phyloP scores from a whole-genome alignment of 805 yeast species.

The Starmerella potacharoeniae region DNA sequence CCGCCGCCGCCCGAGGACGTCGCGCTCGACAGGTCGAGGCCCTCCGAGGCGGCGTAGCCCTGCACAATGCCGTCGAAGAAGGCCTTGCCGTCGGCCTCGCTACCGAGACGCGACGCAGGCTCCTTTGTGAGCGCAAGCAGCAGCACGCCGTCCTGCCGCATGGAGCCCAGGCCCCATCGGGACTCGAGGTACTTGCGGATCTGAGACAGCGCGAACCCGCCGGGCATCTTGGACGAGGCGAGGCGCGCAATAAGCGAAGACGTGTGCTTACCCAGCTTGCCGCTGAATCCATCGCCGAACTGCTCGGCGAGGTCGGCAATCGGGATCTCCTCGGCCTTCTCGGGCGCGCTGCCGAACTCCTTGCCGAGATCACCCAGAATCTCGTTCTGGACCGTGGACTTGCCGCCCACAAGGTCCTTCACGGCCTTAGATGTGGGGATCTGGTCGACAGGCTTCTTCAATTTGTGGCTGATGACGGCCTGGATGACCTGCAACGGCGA shows the following conservation, averaged over 20 bases:
- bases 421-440: slow-evolving; percentile 85
- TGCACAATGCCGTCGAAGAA: slow-evolving; percentile 73
- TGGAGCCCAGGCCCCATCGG: slow-evolving; percentile 84
- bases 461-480: slow-evolving; percentile 86
- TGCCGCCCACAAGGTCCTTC: slow-evolving; percentile 96
- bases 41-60: slow-evolving; percentile 75
- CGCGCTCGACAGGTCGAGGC: slow-evolving; percentile 62
- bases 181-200: slow-evolving; percentile 88
- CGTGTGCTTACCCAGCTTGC: slow-evolving; percentile 88
- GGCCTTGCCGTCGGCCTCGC: slow-evolving; percentile 82
- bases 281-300: slow-evolving; percentile 82
- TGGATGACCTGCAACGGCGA: slow-evolving; percentile 73
- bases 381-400: slow-evolving; percentile 97
- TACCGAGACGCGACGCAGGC: slow-evolving; percentile 78
- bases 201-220: slow-evolving; percentile 88
- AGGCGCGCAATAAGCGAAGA: slow-evolving; percentile 79
- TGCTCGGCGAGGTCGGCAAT: slow-evolving; percentile 88
- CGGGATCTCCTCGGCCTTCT: slow-evolving; percentile 98
- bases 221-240: slow-evolving; percentile 97
- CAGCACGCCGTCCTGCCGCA: slow-evolving; percentile 88
- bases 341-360: slow-evolving; percentile 96
- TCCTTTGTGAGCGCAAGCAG: slow-evolving; percentile 76
- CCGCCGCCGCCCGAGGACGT: slow-evolving; percentile 43
- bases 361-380: slow-evolving; percentile 97
- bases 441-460: slow-evolving; percentile 80